These are phyloP conservation scores for Aspergillus brasiliensis DNA, from an alignment of 2,329 filamentous ascomycete genomes.

Conservation along the genomic window DNA sequence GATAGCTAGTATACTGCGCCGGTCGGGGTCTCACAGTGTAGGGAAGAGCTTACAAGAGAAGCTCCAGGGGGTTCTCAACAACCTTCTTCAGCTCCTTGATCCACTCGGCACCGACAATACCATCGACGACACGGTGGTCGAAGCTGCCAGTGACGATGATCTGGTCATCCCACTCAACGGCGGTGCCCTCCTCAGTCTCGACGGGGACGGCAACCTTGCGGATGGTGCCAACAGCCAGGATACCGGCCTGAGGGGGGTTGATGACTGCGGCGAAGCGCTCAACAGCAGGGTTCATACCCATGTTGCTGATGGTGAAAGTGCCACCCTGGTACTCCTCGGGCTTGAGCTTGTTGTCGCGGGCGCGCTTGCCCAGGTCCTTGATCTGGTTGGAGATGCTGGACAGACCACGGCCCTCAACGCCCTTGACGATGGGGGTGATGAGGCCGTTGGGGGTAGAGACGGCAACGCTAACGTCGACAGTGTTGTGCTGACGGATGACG, in stretches of 20 bases:
- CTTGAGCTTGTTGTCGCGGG: conserved; percentile 96
- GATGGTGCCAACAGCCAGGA: conserved; percentile 90
- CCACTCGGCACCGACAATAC: conserved; percentile 94
- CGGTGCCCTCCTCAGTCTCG: conserved; percentile 79
- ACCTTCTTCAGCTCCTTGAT: conserved; percentile 97
- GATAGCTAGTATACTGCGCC: conserved; percentile 20
- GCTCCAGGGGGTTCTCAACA: conserved; percentile 93
- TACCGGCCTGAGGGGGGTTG: conserved; percentile 96
- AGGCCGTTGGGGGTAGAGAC: conserved; percentile 90
- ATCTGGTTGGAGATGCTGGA: conserved; percentile 83
- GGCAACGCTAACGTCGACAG: conserved; percentile 91
- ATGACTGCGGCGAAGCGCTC: conserved; percentile 98
- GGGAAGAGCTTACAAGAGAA: conserved; percentile 70
- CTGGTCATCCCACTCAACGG: conserved; percentile 93
- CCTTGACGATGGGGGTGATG: conserved; percentile 96
- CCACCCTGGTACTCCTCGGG: conserved; percentile 99
- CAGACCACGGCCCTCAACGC: conserved; percentile 82
- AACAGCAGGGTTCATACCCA: conserved; percentile 98
- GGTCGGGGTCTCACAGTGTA: conserved; percentile 13
- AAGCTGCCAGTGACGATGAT: conserved; percentile 94
- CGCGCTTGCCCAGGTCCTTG: conserved; percentile 96
- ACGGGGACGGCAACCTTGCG: conserved; percentile 91
- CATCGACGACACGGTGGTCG: conserved; percentile 98
- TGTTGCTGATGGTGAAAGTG: conserved; percentile 99
- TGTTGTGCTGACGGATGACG: conserved; percentile 89